phyloP scores from a whole-genome alignment of 352 stramenopile genomes.

The Pythium dissimile region DNA sequence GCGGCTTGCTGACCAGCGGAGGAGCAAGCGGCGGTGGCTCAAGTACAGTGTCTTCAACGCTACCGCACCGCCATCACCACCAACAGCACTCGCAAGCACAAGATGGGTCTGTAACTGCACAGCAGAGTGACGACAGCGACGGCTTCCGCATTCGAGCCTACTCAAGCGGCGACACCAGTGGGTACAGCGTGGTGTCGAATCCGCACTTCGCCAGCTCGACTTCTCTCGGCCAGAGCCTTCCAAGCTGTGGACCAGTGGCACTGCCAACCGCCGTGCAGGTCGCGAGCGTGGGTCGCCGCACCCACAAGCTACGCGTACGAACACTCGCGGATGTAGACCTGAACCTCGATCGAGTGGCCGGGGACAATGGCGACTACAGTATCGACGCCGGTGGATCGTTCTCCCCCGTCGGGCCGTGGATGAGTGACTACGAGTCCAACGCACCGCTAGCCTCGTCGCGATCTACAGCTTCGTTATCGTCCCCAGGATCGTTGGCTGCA shows the following conservation, averaged over 20 bases:
- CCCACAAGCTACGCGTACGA: neutral
- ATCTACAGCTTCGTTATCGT: conserved; percentile 4
- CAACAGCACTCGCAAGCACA: neutral
- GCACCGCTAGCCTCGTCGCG: conserved; percentile 10
- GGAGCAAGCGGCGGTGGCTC: neutral
- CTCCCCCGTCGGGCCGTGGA: conserved; percentile 55
- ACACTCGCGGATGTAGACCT: conserved; percentile 16
- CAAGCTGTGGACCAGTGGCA: neutral
- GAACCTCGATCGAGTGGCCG: conserved; percentile 8
- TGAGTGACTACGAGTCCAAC: conserved; percentile 18
- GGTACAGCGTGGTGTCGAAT: too few species aligned
- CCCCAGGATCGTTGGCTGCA: neutral
- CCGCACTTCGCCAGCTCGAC: conserved; percentile 24
- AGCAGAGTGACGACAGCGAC: neutral
- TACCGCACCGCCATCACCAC: too few species aligned
- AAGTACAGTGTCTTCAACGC: neutral
- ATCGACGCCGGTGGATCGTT: conserved; percentile 1
- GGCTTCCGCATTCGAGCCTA: conserved; percentile 24
- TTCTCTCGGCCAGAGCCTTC: conserved; percentile 5
- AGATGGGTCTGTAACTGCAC: neutral
- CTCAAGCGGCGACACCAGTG: neutral
- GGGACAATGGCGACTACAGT: too few species aligned
- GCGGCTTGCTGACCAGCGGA: neutral
- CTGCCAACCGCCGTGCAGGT: neutral
- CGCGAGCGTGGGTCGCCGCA: neutral